Evolutionary conservation across 2,329 filamentous ascomycete genomes (phyloP).

Genomic region (Colletotrichum sp.): DNA sequence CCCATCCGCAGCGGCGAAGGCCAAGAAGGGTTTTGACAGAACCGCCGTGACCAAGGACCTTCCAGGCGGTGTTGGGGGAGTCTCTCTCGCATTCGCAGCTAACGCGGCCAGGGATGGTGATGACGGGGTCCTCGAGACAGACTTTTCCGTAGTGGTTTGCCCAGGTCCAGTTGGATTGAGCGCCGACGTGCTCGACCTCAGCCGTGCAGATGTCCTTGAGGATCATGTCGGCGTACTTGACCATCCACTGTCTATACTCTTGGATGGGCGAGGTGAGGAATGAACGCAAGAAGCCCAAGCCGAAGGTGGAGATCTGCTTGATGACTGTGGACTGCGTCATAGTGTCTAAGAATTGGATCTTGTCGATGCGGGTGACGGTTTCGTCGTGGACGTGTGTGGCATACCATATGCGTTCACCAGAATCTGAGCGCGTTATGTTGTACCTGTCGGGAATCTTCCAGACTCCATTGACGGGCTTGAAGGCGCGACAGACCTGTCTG

Average conservation of each 20-base stretch:
- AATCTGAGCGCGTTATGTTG: background rate
- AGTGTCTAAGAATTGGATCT: background rate
- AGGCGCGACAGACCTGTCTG: background rate
- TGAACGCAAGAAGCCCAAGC: background rate
- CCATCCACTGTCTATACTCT: background rate
- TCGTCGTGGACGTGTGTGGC: background rate
- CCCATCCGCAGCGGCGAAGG: background rate
- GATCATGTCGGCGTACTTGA: background rate
- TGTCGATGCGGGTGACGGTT: background rate
- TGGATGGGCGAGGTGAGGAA: background rate
- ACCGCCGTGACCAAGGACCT: background rate
- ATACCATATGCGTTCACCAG: background rate
- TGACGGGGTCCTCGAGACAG: too few species aligned
- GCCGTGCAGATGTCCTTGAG: background rate
- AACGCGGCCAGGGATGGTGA: background rate
- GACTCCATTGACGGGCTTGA: background rate
- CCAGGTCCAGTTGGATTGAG: background rate
- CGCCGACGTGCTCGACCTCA: background rate
- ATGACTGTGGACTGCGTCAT: background rate
- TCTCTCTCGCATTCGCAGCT: background rate
- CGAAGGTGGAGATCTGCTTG: constrained; percentile 1
- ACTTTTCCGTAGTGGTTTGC: too few species aligned
- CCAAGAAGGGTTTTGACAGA: background rate
- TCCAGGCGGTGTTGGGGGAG: background rate
- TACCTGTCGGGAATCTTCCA: background rate